phyloP scores from a whole-genome alignment of 2,329 filamentous ascomycete species.

The Thielaviopsis ethacetica region DNA sequence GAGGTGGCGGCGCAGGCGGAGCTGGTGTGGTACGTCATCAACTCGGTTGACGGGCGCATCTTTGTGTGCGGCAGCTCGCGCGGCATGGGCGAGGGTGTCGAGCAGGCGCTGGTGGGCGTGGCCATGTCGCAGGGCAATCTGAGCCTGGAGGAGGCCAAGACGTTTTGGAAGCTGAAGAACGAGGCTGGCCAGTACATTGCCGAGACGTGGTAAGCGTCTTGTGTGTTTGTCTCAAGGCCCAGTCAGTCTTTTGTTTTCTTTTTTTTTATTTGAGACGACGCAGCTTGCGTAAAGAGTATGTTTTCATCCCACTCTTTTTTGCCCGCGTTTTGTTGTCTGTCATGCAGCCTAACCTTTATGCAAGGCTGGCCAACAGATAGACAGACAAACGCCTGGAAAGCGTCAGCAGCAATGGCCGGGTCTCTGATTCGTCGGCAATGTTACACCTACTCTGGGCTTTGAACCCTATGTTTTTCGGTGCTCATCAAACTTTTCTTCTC shows the following conservation, averaged over 20 bases:
- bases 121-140: slow-evolving; percentile 87
- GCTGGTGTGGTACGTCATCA: slow-evolving; percentile 96
- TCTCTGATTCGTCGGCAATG: neutral
- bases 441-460: neutral
- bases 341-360: neutral
- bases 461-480: neutral
- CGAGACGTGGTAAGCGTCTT: slow-evolving; percentile 42
- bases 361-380: neutral
- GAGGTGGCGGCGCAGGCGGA: slow-evolving; percentile 84
- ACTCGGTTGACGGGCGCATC: slow-evolving; percentile 83
- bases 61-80: slow-evolving; percentile 93
- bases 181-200: slow-evolving; percentile 91
- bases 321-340: neutral
- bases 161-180: slow-evolving; percentile 87
- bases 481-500: neutral
- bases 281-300: neutral
- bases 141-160: slow-evolving; percentile 60
- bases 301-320: slow-evolving; percentile 1
- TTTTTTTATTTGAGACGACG: neutral
- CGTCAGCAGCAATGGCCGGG: neutral
- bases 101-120: slow-evolving; percentile 72
- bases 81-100: slow-evolving; percentile 96
- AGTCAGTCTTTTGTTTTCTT: neutral
- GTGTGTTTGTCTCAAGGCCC: neutral
- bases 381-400: neutral